A percentile compares a stretch with the other conserved stretches of the same genome.
phyloP scores from a whole-genome alignment of 2,329 filamentous ascomycete genomes.

The Mariannaea elegans region DNA sequence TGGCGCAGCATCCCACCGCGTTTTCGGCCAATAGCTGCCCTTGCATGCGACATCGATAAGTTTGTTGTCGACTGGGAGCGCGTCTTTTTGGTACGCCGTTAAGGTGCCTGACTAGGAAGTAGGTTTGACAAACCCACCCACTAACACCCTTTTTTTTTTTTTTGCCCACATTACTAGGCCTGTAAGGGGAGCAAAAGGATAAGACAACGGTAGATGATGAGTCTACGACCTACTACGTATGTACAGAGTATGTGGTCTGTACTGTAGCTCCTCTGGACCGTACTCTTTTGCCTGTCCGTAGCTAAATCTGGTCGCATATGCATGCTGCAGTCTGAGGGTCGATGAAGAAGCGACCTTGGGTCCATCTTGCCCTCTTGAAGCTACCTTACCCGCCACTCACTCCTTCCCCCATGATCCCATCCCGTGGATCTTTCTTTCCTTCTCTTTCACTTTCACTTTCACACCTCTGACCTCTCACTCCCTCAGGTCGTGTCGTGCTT shows the following conservation, averaged over 20 bases:
- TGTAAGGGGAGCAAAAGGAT: slow-evolving; percentile 30
- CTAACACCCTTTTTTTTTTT: too few relatives aligned
- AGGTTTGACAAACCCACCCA: too few relatives aligned
- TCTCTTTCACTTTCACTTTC: slow-evolving; percentile 27
- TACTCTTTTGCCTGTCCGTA: background rate
- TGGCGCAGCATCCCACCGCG: slow-evolving; percentile 26
- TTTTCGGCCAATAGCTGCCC: slow-evolving; percentile 24
- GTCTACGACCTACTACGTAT: background rate
- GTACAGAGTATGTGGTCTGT: too few relatives aligned
- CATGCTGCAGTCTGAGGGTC: slow-evolving; percentile 14
- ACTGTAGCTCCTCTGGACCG: too few relatives aligned
- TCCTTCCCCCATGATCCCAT: slow-evolving; percentile 36
- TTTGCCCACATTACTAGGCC: slow-evolving; percentile 17
- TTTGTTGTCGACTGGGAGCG: slow-evolving; percentile 1
- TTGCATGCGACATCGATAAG: background rate
- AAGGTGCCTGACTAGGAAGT: background rate
- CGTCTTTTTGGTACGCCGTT: slow-evolving; percentile 13
- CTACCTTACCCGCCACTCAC: slow-evolving; percentile 31
- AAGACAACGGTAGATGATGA: slow-evolving; percentile 7
- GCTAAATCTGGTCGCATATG: slow-evolving; percentile 8
- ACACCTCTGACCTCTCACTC: background rate
- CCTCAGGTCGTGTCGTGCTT: slow-evolving; percentile 6
- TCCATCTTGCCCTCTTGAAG: slow-evolving; percentile 31
- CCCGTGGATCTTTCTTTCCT: slow-evolving; percentile 33
- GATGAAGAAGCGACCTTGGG: slow-evolving; percentile 28